phyloP scores from a whole-genome alignment of 345 rosid genomes.

The Syzygium aqueum region DNA sequence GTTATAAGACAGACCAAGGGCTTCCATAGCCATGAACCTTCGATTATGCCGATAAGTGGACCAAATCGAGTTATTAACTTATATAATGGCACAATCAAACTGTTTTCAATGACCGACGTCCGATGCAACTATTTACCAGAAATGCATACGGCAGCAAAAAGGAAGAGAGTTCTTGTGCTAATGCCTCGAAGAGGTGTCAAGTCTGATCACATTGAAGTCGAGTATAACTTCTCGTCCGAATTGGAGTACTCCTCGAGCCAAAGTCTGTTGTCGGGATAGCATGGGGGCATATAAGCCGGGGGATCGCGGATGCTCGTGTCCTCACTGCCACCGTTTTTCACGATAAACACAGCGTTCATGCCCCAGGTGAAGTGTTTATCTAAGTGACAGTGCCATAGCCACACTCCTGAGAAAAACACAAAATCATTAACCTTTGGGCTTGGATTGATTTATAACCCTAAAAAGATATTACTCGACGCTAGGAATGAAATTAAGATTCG shows the following conservation, averaged over 20 bases:
- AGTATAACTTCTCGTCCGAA: neutral
- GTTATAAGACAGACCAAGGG: neutral
- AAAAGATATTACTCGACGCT: neutral
- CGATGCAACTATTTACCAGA: neutral
- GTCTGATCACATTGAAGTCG: neutral
- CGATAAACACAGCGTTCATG: neutral
- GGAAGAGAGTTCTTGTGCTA: neutral
- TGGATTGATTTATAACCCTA: neutral
- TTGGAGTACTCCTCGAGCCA: neutral
- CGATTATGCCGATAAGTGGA: neutral
- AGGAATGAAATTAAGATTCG: neutral
- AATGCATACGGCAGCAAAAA: neutral
- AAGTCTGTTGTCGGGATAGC: neutral
- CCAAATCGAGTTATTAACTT: neutral
- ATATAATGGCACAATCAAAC: neutral
- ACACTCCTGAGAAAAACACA: neutral
- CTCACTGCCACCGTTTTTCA: neutral
- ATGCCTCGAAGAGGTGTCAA: neutral
- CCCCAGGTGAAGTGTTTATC: neutral
- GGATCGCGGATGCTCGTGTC: neutral
- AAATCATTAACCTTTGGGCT: neutral
- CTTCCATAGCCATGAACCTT: neutral
- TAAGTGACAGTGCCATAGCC: neutral
- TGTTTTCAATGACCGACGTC: neutral
- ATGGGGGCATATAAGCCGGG: neutral